Percentiles rank a stretch among this genome's conserved stretches.
phyloP scores from a whole-genome alignment of 768 basidiomycete species.

The Suillus hirtellus region DNA sequence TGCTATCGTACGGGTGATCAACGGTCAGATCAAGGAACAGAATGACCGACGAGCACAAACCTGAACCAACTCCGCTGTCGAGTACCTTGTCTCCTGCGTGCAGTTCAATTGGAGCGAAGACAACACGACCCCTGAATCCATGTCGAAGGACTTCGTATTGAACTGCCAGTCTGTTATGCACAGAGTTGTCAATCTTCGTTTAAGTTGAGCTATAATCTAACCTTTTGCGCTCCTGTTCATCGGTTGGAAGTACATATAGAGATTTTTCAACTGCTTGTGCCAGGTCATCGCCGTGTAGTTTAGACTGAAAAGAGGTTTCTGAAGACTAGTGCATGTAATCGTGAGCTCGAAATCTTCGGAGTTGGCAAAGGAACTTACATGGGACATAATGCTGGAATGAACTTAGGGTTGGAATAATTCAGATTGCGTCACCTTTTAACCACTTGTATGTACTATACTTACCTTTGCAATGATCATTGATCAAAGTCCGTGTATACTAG shows the following conservation, averaged over 20 bases:
- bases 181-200: background rate
- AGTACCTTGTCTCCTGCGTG: conserved; percentile 23
- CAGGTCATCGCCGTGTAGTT: background rate
- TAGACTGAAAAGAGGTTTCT: background rate
- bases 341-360: background rate
- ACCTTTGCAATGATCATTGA: background rate
- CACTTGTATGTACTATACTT: background rate
- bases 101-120: conserved; percentile 20
- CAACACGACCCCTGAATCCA: conserved; percentile 23
- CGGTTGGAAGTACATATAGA: conserved; percentile 26
- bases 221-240: conserved; percentile 29
- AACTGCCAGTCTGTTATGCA: conserved; percentile 12
- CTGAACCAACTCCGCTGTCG: conserved; percentile 25
- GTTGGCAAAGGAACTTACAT: background rate
- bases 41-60: conserved; percentile 9
- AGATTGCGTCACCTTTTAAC: background rate
- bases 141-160: conserved; percentile 25
- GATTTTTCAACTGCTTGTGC: background rate
- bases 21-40: background rate
- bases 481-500: background rate
- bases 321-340: background rate
- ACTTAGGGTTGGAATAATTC: no score
- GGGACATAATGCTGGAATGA: background rate
- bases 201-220: background rate
- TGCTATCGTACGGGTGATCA: conserved; percentile 7